phyloP scores from a whole-genome alignment of 176 grass and related monocot species.

The Guadua angustifolia region DNA sequence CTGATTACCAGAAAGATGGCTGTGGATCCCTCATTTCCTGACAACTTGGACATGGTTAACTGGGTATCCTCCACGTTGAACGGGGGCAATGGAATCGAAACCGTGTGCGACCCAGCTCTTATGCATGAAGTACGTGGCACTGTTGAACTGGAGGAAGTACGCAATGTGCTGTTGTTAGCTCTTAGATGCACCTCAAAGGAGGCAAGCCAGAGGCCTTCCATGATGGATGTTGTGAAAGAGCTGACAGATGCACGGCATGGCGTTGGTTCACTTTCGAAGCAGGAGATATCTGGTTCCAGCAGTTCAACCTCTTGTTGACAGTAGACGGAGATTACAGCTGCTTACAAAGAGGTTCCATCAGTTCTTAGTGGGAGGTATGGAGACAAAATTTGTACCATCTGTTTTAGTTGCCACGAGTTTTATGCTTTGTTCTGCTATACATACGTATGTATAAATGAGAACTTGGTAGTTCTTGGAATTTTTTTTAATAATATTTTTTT shows the following conservation, averaged over 20 bases:
- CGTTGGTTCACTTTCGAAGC: not conserved
- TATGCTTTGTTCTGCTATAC: not conserved
- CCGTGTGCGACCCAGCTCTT: slow-evolving; percentile 49
- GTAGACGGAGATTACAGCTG: no score
- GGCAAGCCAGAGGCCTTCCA: slow-evolving; percentile 50
- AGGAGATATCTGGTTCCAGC: not conserved
- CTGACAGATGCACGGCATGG: slow-evolving; percentile 40
- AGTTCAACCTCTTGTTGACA: not conserved
- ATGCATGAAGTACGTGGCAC: slow-evolving; percentile 51
- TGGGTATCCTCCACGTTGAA: slow-evolving; percentile 51
- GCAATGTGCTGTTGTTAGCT: slow-evolving; percentile 51
- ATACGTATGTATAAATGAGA: no score
- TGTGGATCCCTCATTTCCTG: slow-evolving; percentile 50
- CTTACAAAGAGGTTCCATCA: not conserved
- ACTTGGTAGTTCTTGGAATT: no score
- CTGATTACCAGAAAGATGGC: slow-evolving; percentile 65
- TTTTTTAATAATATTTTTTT: no score
- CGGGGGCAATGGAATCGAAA: slow-evolving; percentile 43
- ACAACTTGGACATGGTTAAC: slow-evolving; percentile 51
- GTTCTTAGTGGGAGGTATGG: not conserved
- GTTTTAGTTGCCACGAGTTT: not conserved
- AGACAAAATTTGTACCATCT: no score
- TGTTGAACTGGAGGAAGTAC: not conserved
- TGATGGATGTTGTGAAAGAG: slow-evolving; percentile 60
- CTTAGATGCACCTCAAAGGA: slow-evolving; percentile 51